phyloP scores from a whole-genome alignment of 257 asterid species.

The Solanum boliviense region DNA sequence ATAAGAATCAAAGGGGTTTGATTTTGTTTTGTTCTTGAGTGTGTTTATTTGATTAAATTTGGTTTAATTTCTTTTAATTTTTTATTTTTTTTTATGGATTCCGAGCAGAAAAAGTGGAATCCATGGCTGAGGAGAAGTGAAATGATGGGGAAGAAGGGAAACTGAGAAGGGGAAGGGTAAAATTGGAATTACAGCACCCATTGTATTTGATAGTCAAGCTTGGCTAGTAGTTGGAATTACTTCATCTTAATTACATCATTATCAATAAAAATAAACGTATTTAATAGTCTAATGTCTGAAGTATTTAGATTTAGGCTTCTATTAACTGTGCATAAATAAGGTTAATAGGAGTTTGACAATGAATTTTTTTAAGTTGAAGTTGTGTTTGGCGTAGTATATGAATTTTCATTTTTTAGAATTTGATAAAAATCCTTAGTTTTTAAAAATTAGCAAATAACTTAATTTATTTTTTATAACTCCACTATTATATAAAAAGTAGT shows the following conservation, averaged over 20 bases:
- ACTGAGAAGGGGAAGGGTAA: not conserved
- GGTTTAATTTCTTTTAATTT: not conserved
- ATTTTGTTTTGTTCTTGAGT: not conserved
- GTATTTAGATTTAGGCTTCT: too few species aligned
- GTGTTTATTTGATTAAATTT: not conserved
- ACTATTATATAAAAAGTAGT: not conserved
- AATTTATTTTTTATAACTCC: too few species aligned
- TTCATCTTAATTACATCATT: not conserved
- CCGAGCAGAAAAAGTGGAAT: slow-evolving; percentile 4
- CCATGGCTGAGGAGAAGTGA: not conserved
- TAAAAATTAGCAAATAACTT: not conserved
- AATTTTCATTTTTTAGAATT: too few species aligned
- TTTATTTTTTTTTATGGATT: slow-evolving; percentile 2
- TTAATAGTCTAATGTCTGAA: too few species aligned
- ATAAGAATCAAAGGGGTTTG: not conserved
- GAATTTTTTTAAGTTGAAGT: too few species aligned
- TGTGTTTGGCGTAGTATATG: not conserved
- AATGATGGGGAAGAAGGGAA: not conserved
- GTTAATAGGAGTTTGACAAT: too few species aligned
- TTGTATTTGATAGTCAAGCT: not conserved
- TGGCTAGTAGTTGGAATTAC: not conserved
- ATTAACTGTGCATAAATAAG: too few species aligned
- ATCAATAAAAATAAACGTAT: too few species aligned
- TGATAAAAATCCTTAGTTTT: too few species aligned
- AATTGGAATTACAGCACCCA: not conserved